Evolutionary conservation across 352 stramenopile species (phyloP), one percentile per base, ranked within the genome.

Genomic region (Globisporangium spiculum): DNA sequence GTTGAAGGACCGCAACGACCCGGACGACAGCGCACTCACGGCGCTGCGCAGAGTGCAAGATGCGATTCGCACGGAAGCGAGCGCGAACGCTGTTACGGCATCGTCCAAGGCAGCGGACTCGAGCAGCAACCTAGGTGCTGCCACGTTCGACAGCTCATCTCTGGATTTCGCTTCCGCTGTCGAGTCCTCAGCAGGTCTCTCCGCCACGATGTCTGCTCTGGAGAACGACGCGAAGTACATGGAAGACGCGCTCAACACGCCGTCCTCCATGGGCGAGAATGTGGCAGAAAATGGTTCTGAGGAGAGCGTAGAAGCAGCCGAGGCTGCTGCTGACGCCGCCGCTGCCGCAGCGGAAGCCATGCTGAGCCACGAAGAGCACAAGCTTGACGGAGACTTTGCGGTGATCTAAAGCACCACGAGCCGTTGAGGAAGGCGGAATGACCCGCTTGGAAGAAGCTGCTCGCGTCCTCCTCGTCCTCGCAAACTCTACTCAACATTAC

Each of bases 1-100:
- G 34, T 53, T 92, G 9, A 91, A 92, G 55, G 84, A 91, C 65
- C 81, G 84, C 44, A 89, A 76, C 53, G 84, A 92, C 59, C 70
- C 73, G 8, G 84, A 91, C 41, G 83, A 89, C 60, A 74, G 63
- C 14, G 76, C 84, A 20, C 38, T 91, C 48, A 86, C 80, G 20
- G 77, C 81, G 12, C 75, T 89, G 60, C 82, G 80, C 48, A 78
- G 83, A 44, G 82, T 92, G 30, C 79, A 92, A 41, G 82, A 91
- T 61, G 78, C 83, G 18, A 88, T 92, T 54, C 80, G 73, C 54
- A 75, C 79, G 27, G 80, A 87, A 59, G 74, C 71, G 0, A 77
- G 79, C 73, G 78, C 26, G 66, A 69, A 7, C 10, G 6, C 44
- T 52, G 18, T 22, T 22, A n/a, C 44, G 1, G 12, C 34, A 7